A percentile compares a stretch with the other conserved stretches of the same genome.
Conservation (phyloP, 176 grass and related monocot genomes). For the Tillandsia leiboldiana region DNA sequence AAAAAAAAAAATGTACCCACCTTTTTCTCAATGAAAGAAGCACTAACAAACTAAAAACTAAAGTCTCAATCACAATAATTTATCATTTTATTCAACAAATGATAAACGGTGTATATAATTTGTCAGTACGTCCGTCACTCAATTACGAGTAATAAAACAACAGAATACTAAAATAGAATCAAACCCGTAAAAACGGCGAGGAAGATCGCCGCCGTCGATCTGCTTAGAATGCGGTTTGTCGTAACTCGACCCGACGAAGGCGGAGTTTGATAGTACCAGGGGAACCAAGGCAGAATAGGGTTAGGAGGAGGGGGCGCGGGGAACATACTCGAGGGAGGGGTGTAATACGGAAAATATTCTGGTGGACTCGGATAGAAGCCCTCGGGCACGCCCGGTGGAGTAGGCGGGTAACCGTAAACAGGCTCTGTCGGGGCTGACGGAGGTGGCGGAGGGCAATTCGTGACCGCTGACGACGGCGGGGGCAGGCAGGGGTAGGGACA, state of each 20-base stretch:
- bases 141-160: too few species aligned
- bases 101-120: too few species aligned
- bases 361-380: constrained; percentile 34
- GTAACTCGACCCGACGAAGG: neutral
- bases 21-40: too few species aligned
- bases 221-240: too few species aligned
- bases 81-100: too few species aligned
- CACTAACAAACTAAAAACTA: too few species aligned
- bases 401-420: constrained; percentile 11
- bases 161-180: too few species aligned
- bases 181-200: neutral
- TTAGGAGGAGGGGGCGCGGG: constrained; percentile 63
- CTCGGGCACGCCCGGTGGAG: constrained; percentile 17
- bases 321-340: constrained; percentile 17
- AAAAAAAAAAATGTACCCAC: too few species aligned
- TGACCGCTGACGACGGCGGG: constrained; percentile 35
- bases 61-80: too few species aligned
- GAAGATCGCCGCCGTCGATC: neutral
- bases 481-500: constrained; percentile 63
- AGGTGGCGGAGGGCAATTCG: constrained; percentile 20
- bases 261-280: constrained; percentile 54
- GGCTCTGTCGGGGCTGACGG: neutral
- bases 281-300: constrained; percentile 70
- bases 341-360: constrained; percentile 31
- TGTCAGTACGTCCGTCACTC: too few species aligned